phyloP scores from a whole-genome alignment of 2,329 filamentous ascomycete genomes.

The Tolypocladium endophyticum region DNA sequence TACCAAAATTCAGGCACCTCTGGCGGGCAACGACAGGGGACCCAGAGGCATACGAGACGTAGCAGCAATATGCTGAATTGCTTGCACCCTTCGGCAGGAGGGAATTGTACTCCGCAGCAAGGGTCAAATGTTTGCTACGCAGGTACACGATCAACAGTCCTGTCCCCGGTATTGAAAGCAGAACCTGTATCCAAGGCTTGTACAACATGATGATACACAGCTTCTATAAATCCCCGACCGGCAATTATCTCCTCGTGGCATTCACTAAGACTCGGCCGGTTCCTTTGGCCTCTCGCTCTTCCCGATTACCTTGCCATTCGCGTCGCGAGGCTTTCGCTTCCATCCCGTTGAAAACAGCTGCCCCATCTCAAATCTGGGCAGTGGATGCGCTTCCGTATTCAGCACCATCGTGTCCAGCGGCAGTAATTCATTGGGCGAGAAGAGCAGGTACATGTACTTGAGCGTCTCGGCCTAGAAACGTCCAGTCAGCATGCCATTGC shows the following conservation, averaged over 20 bases:
- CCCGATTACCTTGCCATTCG: constrained; percentile 26
- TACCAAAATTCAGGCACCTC: not conserved
- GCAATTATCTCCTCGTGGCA: not conserved
- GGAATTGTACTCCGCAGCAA: not conserved
- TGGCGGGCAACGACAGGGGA: not conserved
- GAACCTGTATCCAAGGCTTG: not conserved
- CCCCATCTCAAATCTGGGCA: constrained; percentile 78
- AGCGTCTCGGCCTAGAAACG: constrained; percentile 71
- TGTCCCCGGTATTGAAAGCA: not conserved
- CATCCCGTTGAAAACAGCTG: constrained; percentile 72
- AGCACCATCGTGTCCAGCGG: constrained; percentile 82
- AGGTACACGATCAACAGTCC: not conserved
- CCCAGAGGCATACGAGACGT: not conserved
- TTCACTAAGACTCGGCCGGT: not conserved
- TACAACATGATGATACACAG: not conserved
- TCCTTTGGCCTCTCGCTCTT: not conserved
- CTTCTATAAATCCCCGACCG: not conserved
- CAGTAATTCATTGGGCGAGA: constrained; percentile 72
- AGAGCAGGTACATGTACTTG: constrained; percentile 95
- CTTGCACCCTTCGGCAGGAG: not conserved
- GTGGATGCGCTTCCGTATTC: constrained; percentile 89
- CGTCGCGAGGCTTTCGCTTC: constrained; percentile 55
- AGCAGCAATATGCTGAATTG: not conserved
- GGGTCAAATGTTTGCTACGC: not conserved
- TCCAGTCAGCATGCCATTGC: constrained; percentile 1